These are phyloP conservation scores for Neocatenulostroma microsporum DNA, from an alignment of 2,329 filamentous ascomycete species.

Conservation along the genomic window DNA sequence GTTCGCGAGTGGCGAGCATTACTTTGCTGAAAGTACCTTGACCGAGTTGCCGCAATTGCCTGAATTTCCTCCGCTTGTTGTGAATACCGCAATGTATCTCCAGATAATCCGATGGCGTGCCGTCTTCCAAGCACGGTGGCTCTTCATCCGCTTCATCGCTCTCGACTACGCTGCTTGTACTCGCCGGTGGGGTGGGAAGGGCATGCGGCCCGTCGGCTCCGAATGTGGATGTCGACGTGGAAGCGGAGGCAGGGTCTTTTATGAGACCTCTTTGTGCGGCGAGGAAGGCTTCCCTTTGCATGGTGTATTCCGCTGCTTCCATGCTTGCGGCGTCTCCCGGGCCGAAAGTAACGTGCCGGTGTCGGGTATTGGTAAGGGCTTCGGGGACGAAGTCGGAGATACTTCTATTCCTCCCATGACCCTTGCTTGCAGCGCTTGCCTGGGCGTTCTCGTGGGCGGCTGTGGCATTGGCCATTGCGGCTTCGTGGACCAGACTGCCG, in stretches of 20 bases:
- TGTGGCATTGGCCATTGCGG: constrained; percentile 20
- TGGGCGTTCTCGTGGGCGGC: constrained; percentile 17
- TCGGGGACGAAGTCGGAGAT: constrained; percentile 83
- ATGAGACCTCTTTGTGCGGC: constrained; percentile 68
- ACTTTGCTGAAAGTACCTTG: constrained; percentile 96
- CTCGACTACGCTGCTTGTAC: constrained; percentile 55
- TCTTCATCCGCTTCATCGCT: constrained; percentile 43
- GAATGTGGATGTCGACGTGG: too few relatives aligned
- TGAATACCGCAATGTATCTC: constrained; percentile 48
- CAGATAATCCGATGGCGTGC: constrained; percentile 34
- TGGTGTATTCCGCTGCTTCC: constrained; percentile 44
- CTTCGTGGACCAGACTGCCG: constrained; percentile 37
- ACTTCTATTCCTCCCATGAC: constrained; percentile 64
- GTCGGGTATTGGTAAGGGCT: constrained; percentile 55
- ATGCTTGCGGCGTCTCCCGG: constrained; percentile 43
- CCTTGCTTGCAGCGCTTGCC: constrained; percentile 1
- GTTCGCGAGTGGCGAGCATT: constrained; percentile 77
- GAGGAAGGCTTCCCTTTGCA: constrained; percentile 73
- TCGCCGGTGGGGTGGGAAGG: constrained; percentile 71
- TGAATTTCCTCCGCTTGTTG: constrained; percentile 72
- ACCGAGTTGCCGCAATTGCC: constrained; percentile 70
- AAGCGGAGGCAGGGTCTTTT: constrained; percentile 33
- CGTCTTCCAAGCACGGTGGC: constrained; percentile 29
- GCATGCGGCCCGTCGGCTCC: constrained; percentile 19
- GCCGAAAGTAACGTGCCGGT: constrained; percentile 64